phyloP scores from a whole-genome alignment of 257 asterid species.

The Gentiana macrophylla region DNA sequence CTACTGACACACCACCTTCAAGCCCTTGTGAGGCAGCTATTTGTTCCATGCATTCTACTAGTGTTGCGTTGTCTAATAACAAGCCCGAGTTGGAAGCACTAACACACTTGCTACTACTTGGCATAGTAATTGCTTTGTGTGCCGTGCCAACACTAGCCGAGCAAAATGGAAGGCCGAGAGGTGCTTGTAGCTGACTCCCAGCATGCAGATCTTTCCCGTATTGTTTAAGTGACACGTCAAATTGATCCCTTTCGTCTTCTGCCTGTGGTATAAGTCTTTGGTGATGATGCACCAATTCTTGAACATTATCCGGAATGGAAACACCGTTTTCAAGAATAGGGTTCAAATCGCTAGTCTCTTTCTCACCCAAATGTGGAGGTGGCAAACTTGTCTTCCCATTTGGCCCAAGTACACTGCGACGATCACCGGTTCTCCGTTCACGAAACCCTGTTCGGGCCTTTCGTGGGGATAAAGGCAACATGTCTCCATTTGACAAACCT shows the following conservation, averaged over 20 bases:
- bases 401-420: constrained; percentile 44
- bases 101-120: constrained; percentile 33
- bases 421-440: constrained; percentile 52
- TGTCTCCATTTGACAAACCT: constrained; percentile 51
- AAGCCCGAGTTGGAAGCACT: constrained; percentile 34
- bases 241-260: constrained; percentile 25
- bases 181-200: constrained; percentile 65
- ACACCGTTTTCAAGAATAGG: constrained; percentile 44
- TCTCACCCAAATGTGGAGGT: constrained; percentile 24
- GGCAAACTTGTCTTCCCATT: constrained; percentile 37
- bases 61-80: constrained; percentile 45
- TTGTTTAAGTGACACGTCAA: constrained; percentile 17
- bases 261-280: constrained; percentile 24
- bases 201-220: constrained; percentile 32
- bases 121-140: constrained; percentile 32
- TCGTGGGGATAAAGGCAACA: constrained; percentile 51
- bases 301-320: constrained; percentile 24
- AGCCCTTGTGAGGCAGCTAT: constrained; percentile 63
- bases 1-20: constrained; percentile 62
- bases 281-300: constrained; percentile 37
- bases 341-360: constrained; percentile 28
- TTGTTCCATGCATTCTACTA: constrained; percentile 66
- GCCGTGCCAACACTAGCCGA: constrained; percentile 70
- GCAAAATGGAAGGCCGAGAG: constrained; percentile 68
- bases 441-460: constrained; percentile 48